Evolutionary conservation across 257 asterid genomes (phyloP).

Genomic region (Nicotiana tabacum): DNA sequence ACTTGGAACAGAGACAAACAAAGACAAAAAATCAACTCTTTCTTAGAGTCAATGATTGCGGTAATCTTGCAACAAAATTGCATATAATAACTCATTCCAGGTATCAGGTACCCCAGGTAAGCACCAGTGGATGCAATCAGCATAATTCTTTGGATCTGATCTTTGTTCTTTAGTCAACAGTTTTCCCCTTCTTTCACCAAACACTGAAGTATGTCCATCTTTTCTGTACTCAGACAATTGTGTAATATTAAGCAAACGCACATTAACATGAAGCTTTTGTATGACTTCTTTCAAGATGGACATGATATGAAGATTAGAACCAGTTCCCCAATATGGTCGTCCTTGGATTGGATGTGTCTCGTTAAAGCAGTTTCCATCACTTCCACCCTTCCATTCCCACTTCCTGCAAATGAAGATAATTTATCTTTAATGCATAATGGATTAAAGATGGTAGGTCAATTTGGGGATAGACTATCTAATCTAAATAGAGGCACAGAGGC

Average conservation of each 20-base stretch:
- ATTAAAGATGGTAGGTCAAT: too few relatives aligned
- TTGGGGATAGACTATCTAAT: too few relatives aligned
- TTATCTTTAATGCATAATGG: too few relatives aligned
- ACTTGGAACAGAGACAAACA: too few relatives aligned
- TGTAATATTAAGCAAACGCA: conserved; percentile 60
- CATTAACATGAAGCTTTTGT: conserved; percentile 33
- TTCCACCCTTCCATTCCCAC: conserved; percentile 91
- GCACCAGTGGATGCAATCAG: conserved; percentile 99
- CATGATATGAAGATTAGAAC: conserved; percentile 73
- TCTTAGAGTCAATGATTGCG: conserved; percentile 3
- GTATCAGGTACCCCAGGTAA: conserved; percentile 87
- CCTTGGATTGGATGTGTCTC: conserved; percentile 61
- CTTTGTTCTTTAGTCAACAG: conserved; percentile 68
- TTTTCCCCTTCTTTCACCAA: conserved; percentile 75
- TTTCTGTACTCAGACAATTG: conserved; percentile 80
- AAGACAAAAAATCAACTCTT: too few relatives aligned
- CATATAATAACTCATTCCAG: conserved; percentile 78
- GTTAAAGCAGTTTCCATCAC: conserved; percentile 71
- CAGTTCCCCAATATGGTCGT: conserved; percentile 71
- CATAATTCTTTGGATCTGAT: conserved; percentile 55
- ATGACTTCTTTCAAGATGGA: conserved; percentile 46
- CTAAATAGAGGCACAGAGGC: too few relatives aligned
- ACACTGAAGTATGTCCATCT: conserved; percentile 76
- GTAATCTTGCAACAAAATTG: conserved; percentile 68
- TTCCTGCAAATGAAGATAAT: conserved; percentile 39